phyloP scores from a whole-genome alignment of 306 rosid genomes.

The Mimosa bimucronata region DNA sequence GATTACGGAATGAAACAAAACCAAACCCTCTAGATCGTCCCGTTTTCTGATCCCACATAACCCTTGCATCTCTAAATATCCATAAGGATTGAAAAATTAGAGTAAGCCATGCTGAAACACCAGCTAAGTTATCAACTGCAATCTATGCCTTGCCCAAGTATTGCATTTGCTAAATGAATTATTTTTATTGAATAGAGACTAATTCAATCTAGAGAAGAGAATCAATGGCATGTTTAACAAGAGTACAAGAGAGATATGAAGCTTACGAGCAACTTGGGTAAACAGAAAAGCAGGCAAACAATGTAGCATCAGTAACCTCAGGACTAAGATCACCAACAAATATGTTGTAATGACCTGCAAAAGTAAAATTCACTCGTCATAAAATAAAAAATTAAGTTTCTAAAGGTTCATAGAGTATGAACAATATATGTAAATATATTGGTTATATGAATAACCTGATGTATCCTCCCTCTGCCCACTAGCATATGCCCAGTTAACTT shows the following conservation, averaged over 20 bases:
- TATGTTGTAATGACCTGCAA: conserved; percentile 89
- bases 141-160: conserved; percentile 8
- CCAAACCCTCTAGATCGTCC: conserved; percentile 99
- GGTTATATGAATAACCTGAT: conserved; percentile 63
- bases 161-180: not conserved
- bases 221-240: not conserved
- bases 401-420: not conserved
- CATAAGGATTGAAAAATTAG: conserved; percentile 9
- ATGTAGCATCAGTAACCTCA: conserved; percentile 95
- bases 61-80: conserved; percentile 88
- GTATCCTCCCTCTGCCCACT: conserved; percentile 99
- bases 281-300: conserved; percentile 95
- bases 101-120: conserved; percentile 5
- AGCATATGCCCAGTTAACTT: conserved; percentile 99
- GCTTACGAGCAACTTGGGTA: conserved; percentile 97
- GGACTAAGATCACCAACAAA: conserved; percentile 99
- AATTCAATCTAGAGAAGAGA: conserved; percentile 20
- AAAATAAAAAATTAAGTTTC: conserved; percentile 27
- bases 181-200: not conserved
- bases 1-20: conserved; percentile 90
- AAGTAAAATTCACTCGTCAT: conserved; percentile 35
- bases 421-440: not conserved
- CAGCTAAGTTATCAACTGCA: conserved; percentile 23
- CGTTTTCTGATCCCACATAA: conserved; percentile 99
- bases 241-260: conserved; percentile 39